phyloP scores from a whole-genome alignment of 257 asterid genomes.

The Forsythia viridissima region DNA sequence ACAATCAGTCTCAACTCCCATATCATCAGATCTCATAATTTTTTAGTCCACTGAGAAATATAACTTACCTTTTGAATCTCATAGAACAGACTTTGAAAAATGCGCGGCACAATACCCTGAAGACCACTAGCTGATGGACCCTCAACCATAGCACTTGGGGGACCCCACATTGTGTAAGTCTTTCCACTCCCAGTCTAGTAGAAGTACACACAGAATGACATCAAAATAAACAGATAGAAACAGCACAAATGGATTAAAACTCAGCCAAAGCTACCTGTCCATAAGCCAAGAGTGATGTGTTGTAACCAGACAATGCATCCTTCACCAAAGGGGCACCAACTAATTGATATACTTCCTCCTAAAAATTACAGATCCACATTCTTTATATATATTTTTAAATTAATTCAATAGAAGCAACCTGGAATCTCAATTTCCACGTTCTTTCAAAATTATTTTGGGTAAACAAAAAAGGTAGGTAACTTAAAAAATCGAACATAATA shows the following conservation, averaged over 20 bases:
- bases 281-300: conserved; percentile 83
- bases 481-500: background rate
- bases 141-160: conserved; percentile 87
- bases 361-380: conserved; percentile 21
- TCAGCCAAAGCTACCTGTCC: conserved; percentile 68
- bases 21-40: background rate
- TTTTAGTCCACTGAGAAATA: conserved; percentile 7
- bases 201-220: background rate
- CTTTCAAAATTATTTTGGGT: background rate
- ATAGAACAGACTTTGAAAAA: conserved; percentile 73
- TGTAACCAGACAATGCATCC: conserved; percentile 90
- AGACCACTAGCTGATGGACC: conserved; percentile 57
- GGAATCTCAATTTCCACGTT: background rate
- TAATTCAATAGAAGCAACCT: background rate
- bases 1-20: conserved; percentile 11
- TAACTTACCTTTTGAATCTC: conserved; percentile 70
- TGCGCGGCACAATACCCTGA: conserved; percentile 92
- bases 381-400: background rate
- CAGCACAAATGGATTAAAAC: background rate
- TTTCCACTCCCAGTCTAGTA: conserved; percentile 95
- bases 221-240: background rate
- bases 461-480: background rate
- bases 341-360: conserved; percentile 75
- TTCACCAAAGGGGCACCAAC: conserved; percentile 84
- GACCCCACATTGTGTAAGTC: conserved; percentile 97